Base-by-base conservation (phyloP, 768 basidiomycete genomes). In the Trametes cinnabarina region DNA sequence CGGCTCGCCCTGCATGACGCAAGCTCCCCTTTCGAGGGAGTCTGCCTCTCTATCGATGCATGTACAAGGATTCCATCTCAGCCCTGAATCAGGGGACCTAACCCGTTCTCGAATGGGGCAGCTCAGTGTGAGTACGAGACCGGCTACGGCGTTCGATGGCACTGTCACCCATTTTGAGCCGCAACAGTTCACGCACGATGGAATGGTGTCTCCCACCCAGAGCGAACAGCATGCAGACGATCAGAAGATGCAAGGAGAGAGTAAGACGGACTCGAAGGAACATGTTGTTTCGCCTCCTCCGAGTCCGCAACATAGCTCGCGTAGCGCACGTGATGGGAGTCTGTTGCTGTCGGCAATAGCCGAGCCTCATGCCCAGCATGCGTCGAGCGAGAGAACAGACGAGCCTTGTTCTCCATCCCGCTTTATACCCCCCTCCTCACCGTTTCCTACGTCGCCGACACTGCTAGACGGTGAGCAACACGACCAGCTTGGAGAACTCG, bases 401-500 rank as follows among this genome's bases (percentile, higher is more conserved):
- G n/a, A 48, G 51, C 64, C 62, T 66, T 66, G 66, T 69, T 65
- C 51, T 63, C 63, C 65, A 32, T 57, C 63, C 49, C 51, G 43
- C 51, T 34, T 47, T 64, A 64, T 63, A 63, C 59, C 63, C 62
- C 53, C 57, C 40, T 47, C 57, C 42, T 46, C 49, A 37, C 53
- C 55, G 62, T 63, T 48, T 52, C 67, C 49, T 58, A 47, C 53
- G 60, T 65, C 65, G 58, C 56, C 49, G 47, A 46, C 58, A 48
- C 57, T 55, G 43, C 55, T 61, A 46, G 62, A 70, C 63, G 66
- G 69, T 68, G 55, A 49, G 65, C 35, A 23, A 10, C n/a, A 22
- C 30, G 25, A 34, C 20, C 9, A 8, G 35, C 41, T 23, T 19
- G 15, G 22, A 42, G 22, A 7, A 23, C 28, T 7, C 25, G 12